These are phyloP conservation scores for Leersia perrieri DNA, from an alignment of 176 grass and related monocot genomes.

Conservation along the genomic window DNA sequence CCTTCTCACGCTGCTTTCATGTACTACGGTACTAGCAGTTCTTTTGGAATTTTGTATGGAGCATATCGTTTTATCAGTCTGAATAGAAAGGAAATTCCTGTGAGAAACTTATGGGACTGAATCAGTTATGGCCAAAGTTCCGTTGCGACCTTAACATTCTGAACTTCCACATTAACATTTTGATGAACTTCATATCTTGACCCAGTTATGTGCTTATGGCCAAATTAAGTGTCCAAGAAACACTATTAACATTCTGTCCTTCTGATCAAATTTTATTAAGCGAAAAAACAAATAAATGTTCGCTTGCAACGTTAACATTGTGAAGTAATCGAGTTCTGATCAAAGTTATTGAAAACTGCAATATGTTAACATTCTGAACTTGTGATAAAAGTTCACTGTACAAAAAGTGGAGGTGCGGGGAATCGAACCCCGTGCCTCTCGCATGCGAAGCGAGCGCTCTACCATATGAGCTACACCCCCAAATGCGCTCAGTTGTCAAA, in stretches of 20 bases:
- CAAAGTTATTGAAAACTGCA: too few species aligned
- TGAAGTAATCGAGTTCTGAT: too few species aligned
- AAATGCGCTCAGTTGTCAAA: too few species aligned
- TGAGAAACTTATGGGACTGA: neutral
- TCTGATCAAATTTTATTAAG: too few species aligned
- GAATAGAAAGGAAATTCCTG: neutral
- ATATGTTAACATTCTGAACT: neutral
- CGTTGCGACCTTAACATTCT: too few species aligned
- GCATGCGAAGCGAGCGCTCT: constrained; percentile 99
- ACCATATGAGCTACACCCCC: constrained; percentile 99
- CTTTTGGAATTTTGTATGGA: neutral
- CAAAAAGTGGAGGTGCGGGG: constrained; percentile 83
- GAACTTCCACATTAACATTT: too few species aligned
- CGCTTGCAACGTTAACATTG: too few species aligned
- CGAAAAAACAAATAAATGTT: too few species aligned
- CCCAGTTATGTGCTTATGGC: too few species aligned
- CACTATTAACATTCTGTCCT: too few species aligned
- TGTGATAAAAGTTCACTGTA: neutral
- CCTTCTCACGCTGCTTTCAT: neutral
- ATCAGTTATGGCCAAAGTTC: neutral
- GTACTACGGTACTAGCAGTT: neutral
- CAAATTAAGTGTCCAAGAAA: too few species aligned
- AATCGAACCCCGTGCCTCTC: constrained; percentile 99
- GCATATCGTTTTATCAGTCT: neutral
- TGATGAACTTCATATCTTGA: too few species aligned